Evolutionary conservation across 257 asterid genomes (phyloP), one percentile per base, ranked within the genome.

Genomic region (Solanum phureja): DNA sequence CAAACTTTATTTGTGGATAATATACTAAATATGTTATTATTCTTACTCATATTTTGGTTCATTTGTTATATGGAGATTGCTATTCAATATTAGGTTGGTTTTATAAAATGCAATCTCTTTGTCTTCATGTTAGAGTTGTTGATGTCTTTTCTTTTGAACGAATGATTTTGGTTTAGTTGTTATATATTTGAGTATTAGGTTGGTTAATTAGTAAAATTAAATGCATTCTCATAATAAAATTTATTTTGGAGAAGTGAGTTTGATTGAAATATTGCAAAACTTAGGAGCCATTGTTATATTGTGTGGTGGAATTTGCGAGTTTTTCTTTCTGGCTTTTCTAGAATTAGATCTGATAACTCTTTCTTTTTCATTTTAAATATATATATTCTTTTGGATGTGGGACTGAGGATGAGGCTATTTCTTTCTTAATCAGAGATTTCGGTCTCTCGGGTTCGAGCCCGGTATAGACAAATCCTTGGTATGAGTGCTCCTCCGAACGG

Each of bases 351-450:
- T 13, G 19, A 46, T 46, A 49, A 49, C 58, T 49, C 21, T 49
- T 49, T 49, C 23, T 52, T 52, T 44, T 52, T 14, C 23, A 16
- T 52, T 52, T 11, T 44, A 11, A 11, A 44, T 11, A 12, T 12
- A 16, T 52, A 52, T 52, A 52, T 52, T 14, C 2, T 13, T 49
- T 49, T 14, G 60, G 7, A 49, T 14, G 21, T 49, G 8, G 8
- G 2, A 0, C 0, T 2, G 6, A 7, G 21, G 58, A 49, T 49
- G 58, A 5, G 7, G 0, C 7, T 49, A 1, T 0, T 49, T 14
- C 8, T 49, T 14, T 14, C 8, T 49, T 49, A 5, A 14, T 0
- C 0, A 14, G 21, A 5, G 21, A 1, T 14, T 46, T 46, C 0
- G 21, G 6, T 2, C 18, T 14, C 8, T 46, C 0, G 3, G 58